Evolutionary conservation across 225 moss, liverwort and hornwort genomes (phyloP).

Genomic region (Ulota crispa): DNA sequence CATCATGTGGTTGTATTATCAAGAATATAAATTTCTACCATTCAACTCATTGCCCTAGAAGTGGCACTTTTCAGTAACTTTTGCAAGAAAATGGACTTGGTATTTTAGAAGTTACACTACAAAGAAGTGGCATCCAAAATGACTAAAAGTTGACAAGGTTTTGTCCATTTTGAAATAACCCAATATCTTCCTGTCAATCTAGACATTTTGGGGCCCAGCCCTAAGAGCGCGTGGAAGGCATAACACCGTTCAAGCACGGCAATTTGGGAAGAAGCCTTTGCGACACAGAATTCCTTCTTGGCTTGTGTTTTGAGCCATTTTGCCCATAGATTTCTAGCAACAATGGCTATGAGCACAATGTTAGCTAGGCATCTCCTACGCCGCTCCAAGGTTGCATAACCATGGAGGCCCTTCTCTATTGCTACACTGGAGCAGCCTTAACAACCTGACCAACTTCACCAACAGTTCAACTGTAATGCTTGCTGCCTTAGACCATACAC

Average conservation of each 20-base stretch:
- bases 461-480: background rate
- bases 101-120: too few species aligned
- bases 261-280: background rate
- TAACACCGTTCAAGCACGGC: background rate
- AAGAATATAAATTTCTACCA: too few species aligned
- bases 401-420: conserved; percentile 25
- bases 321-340: background rate
- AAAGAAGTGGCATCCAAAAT: too few species aligned
- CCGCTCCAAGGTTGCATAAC: background rate
- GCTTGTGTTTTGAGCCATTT: background rate
- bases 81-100: too few species aligned
- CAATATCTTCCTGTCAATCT: too few species aligned
- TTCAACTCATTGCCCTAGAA: too few species aligned
- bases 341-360: conserved; percentile 31
- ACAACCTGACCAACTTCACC: conserved; percentile 5
- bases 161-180: too few species aligned
- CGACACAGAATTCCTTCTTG: background rate
- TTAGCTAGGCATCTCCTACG: conserved; percentile 33
- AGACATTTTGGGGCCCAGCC: background rate
- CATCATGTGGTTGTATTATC: too few species aligned
- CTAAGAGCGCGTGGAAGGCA: conserved; percentile 22
- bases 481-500: background rate
- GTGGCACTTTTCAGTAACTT: too few species aligned
- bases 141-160: too few species aligned
- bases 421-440: conserved; percentile 22